phyloP scores from a whole-genome alignment of 2,329 filamentous ascomycete species.

The Paraconiothyrium brasiliense region DNA sequence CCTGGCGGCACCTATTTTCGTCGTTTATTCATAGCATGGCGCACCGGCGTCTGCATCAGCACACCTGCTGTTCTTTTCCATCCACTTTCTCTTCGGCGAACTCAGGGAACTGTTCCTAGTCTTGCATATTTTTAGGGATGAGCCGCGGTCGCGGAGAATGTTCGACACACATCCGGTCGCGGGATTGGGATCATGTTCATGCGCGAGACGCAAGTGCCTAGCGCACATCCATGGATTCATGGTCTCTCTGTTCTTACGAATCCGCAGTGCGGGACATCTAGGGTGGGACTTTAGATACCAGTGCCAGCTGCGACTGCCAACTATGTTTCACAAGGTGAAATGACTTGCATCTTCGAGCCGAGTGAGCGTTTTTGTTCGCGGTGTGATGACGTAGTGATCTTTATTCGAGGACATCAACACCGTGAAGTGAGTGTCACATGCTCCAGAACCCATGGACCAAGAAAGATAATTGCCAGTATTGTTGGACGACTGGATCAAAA shows the following conservation, averaged over 20 bases:
- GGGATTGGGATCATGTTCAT: not conserved
- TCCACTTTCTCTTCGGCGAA: not conserved
- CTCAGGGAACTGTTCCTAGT: not conserved
- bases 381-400: not conserved
- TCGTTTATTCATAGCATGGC: slow-evolving; percentile 11
- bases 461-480: too few species aligned
- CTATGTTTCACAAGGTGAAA: not conserved
- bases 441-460: too few species aligned
- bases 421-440: too few species aligned
- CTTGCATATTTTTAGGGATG: not conserved
- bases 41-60: slow-evolving; percentile 14
- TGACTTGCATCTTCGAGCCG: not conserved
- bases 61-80: not conserved
- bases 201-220: slow-evolving; percentile 4
- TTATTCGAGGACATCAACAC: too few species aligned
- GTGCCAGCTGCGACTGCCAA: not conserved
- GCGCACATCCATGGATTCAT: not conserved
- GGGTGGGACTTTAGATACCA: slow-evolving; percentile 14
- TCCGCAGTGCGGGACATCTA: slow-evolving; percentile 13
- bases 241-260: not conserved
- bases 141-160: not conserved
- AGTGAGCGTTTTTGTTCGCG: too few species aligned
- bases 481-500: too few species aligned
- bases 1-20: not conserved
- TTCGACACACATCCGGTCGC: slow-evolving; percentile 6